Evolutionary conservation across 306 rosid genomes (phyloP).

Genomic region (Trichosanthes cucumerina): DNA sequence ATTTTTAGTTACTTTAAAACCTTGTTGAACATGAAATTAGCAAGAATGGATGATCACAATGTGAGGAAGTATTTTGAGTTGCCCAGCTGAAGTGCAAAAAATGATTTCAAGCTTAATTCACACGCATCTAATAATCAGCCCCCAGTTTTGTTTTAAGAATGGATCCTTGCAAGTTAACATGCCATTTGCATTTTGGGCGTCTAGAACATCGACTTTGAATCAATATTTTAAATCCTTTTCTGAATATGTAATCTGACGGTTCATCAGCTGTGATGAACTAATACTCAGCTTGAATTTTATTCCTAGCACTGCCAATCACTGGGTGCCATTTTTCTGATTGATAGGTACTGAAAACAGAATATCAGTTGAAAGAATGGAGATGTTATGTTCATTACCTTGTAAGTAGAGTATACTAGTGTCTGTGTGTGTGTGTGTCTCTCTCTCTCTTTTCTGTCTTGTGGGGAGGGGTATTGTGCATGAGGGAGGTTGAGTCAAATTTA

Average conservation of each 20-base stretch:
- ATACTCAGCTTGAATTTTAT: neutral
- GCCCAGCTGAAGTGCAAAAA: neutral
- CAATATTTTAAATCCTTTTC: neutral
- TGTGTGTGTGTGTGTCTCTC: neutral
- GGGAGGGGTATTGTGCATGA: neutral
- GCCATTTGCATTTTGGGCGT: neutral
- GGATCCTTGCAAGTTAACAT: neutral
- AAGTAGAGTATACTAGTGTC: conserved; percentile 9
- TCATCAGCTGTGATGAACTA: neutral
- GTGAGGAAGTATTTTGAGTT: neutral
- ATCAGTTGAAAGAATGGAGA: conserved; percentile 26
- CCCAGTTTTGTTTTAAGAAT: neutral
- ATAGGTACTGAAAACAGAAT: conserved; percentile 39
- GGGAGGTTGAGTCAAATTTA: neutral
- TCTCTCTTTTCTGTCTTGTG: neutral
- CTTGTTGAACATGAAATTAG: neutral
- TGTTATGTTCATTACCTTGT: conserved; percentile 70
- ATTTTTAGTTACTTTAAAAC: neutral
- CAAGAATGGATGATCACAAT: neutral
- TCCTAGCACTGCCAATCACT: neutral
- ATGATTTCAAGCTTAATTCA: neutral
- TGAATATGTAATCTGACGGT: neutral
- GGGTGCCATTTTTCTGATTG: conserved; percentile 11
- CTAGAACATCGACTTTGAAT: neutral
- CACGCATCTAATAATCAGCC: neutral